Conservation (phyloP, 2,329 filamentous ascomycete species). For the Alternaria longipes region DNA sequence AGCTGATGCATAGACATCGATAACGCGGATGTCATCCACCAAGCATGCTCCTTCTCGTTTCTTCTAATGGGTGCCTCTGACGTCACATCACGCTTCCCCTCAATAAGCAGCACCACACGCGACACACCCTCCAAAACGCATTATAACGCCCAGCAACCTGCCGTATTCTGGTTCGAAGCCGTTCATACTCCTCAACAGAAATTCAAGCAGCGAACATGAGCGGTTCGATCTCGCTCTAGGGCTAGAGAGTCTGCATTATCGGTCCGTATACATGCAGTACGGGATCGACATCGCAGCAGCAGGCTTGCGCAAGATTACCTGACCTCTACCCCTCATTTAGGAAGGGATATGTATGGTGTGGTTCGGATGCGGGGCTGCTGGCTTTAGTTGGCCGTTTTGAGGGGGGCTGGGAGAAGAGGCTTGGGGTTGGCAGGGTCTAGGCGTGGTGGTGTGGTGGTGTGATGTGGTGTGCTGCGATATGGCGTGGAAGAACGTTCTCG, state of each 20-base stretch:
- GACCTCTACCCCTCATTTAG: background rate
- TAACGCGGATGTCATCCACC: background rate
- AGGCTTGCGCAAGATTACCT: background rate
- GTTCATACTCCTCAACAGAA: constrained; percentile 3
- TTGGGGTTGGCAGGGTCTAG: background rate
- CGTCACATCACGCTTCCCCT: background rate
- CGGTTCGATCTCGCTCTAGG: background rate
- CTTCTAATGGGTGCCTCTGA: background rate
- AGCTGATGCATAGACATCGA: background rate
- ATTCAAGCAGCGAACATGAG: background rate
- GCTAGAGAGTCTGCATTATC: background rate
- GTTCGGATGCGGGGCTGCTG: background rate
- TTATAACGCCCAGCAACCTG: background rate
- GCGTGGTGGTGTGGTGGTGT: constrained; percentile 1
- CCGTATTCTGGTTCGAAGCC: background rate
- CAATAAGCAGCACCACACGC: background rate
- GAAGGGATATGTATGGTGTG: background rate
- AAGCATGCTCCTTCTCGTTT: background rate
- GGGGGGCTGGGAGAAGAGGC: background rate
- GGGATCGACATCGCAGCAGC: background rate
- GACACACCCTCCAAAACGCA: background rate
- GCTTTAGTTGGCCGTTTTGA: background rate
- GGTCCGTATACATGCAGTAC: background rate
- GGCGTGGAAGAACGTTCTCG: background rate
- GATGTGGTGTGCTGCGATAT: constrained; percentile 1